phyloP scores from a whole-genome alignment of 768 basidiomycete species.

The Saitozyma sp. region DNA sequence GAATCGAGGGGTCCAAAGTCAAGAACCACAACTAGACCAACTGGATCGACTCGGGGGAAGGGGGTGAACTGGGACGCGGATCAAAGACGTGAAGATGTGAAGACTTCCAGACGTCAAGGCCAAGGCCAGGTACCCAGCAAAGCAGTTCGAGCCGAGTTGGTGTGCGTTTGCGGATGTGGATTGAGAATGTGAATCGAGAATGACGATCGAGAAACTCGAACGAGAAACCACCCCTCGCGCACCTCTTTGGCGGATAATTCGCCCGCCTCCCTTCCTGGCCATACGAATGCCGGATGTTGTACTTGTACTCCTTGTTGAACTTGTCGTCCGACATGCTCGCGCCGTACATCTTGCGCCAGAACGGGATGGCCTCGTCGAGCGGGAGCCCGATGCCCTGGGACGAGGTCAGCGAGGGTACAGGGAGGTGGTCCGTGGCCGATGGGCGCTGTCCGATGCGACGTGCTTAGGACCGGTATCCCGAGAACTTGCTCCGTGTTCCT shows the following conservation, averaged over 20 bases:
- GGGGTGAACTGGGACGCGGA: neutral
- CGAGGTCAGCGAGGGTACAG: neutral
- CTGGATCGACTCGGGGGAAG: neutral
- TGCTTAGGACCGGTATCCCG: neutral
- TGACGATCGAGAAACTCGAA: too few species aligned
- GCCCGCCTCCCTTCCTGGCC: conserved; percentile 92
- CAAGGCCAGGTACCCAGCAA: neutral
- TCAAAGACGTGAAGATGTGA: neutral
- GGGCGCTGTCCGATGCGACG: too few species aligned
- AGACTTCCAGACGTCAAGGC: neutral
- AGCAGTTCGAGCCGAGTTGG: neutral
- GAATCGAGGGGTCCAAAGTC: neutral
- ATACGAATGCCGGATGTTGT: conserved; percentile 93
- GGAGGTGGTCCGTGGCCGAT: neutral
- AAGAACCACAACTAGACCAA: neutral
- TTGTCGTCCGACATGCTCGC: conserved; percentile 76
- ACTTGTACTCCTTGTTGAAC: conserved; percentile 96
- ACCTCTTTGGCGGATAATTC: conserved; percentile 93
- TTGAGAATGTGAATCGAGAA: too few species aligned
- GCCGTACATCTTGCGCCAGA: conserved; percentile 85
- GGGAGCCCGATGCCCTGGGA: conserved; percentile 82
- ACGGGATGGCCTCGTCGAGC: conserved; percentile 87
- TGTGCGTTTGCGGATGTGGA: too few species aligned
- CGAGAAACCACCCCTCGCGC: neutral
- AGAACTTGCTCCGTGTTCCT: neutral